Conservation (phyloP, 495 filamentous ascomycete genomes). For the Friedmanniomyces endolithicus region DNA sequence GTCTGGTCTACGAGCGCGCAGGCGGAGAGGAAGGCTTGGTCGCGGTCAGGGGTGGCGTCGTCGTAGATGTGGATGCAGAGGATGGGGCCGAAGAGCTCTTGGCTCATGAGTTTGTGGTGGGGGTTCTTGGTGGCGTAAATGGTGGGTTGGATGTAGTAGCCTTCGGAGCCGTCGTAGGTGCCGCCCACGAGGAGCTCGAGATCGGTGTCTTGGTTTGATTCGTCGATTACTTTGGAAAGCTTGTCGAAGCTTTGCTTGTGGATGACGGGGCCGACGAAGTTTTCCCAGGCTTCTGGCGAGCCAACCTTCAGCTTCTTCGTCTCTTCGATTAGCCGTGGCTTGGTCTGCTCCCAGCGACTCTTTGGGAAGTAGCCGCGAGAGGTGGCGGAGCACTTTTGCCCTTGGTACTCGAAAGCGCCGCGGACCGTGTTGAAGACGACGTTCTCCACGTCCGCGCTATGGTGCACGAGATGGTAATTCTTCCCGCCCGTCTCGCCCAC, state of each 20-base stretch:
- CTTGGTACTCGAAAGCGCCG: conserved; percentile 35
- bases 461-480: conserved; percentile 34
- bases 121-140: conserved; percentile 55
- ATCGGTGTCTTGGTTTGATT: conserved; percentile 48
- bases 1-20: conserved; percentile 29
- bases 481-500: conserved; percentile 36
- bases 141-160: conserved; percentile 57
- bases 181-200: conserved; percentile 50
- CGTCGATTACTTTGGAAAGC: conserved; percentile 39
- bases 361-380: conserved; percentile 30
- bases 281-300: conserved; percentile 26
- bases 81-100: conserved; percentile 54
- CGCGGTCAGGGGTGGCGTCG: conserved; percentile 30
- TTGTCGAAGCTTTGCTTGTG: conserved; percentile 32
- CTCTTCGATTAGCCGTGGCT: conserved; percentile 25
- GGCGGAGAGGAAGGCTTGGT: conserved; percentile 22
- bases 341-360: conserved; percentile 28
- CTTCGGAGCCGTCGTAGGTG: conserved; percentile 44
- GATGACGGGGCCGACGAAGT: conserved; percentile 36
- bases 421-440: conserved; percentile 33
- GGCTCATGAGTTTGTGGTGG: conserved; percentile 47
- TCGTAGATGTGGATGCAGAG: conserved; percentile 50
- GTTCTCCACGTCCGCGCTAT: conserved; percentile 28
- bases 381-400: conserved; percentile 34
- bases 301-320: conserved; percentile 30